Percentiles rank a stretch among this genome's conserved stretches.
Evolutionary conservation across 2,329 filamentous ascomycete genomes (phyloP).

Genomic region (Leptodontidium sp.): DNA sequence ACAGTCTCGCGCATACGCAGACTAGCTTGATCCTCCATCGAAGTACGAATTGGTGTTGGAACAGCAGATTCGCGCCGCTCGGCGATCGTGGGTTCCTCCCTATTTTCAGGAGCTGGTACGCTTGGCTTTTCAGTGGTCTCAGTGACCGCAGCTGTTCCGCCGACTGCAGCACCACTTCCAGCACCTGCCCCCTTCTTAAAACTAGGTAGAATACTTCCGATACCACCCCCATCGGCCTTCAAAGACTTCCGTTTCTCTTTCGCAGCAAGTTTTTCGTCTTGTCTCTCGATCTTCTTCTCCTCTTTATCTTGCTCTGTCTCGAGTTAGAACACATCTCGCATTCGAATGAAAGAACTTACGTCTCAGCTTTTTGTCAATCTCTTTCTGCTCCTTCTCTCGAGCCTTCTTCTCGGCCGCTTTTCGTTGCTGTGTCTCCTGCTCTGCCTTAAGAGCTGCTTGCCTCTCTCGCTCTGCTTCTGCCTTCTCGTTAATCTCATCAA

Average conservation of each 20-base stretch:
- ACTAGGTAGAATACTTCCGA: conserved; percentile 1
- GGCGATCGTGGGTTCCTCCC: conserved; percentile 25
- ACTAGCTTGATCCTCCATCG: conserved; percentile 43
- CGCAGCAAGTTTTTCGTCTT: conserved; percentile 59
- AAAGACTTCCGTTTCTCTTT: conserved; percentile 62
- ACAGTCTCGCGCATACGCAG: conserved; percentile 38
- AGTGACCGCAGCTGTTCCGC: not conserved
- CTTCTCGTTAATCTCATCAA: conserved; percentile 85
- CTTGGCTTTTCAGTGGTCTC: not conserved
- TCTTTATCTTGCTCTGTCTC: conserved; percentile 49
- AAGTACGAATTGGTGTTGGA: conserved; percentile 38
- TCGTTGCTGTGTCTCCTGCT: conserved; percentile 71
- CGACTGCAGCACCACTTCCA: too few relatives aligned
- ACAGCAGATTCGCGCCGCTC: conserved; percentile 30
- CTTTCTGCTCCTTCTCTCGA: conserved; percentile 61
- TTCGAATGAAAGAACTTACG: conserved; percentile 56
- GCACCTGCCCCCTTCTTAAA: conserved; percentile 12
- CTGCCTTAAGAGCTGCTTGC: conserved; percentile 67
- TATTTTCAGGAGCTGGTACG: conserved; percentile 16
- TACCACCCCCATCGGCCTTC: conserved; percentile 42
- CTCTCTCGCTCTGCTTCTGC: conserved; percentile 76
- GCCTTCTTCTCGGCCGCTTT: conserved; percentile 65
- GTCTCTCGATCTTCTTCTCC: conserved; percentile 52
- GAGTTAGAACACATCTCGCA: conserved; percentile 35
- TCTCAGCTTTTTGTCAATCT: conserved; percentile 62